Evolutionary conservation across 768 basidiomycete species (phyloP), one percentile per base, ranked within the genome.

Genomic region (Pleurotus pulmonarius): DNA sequence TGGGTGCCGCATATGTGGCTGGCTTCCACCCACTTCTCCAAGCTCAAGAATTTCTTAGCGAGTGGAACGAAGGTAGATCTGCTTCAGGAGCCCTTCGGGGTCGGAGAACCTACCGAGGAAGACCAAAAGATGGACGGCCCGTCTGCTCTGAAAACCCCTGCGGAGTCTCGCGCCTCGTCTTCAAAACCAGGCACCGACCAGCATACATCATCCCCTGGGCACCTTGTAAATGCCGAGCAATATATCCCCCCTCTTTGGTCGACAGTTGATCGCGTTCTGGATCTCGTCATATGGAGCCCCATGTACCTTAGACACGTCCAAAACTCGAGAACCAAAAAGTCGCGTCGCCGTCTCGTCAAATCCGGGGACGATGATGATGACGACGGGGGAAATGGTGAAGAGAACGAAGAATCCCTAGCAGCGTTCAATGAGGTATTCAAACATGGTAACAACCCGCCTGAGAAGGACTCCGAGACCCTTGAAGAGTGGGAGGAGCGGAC

Each of bases 1-100:
- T 98, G 94, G 94, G 93, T 97, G 1, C 89, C 93, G 26, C 94
- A 98, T 63, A 85, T 88, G 76, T 98, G 93, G 93, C 75, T 97
- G 1, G 74, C 85, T 26, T 82, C 87, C 8, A 85, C 82, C n/a
- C 75, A 83, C 51, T 66, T 71, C n/a, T 65, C 69, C 9, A 91
- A 87, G 65, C 72, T 97, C 57, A 88, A 87, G 61, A 82, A 90
- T 66, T 98, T 96, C 71, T 73, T 95, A 39, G 61, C 68, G 7
- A 74, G 77, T 12, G 92, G 94, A 3, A 73, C 88, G 1, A 85
- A 81, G 64, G 80, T 94, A 12, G 76, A 85, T 38, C 74, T 95
- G 45, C 70, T 92, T 6, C 73, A 76, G 0, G 74, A 79, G 56
- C 73, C 80, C 22, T 64, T 69, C 5, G 67, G 64, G 5, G 69